phyloP scores from a whole-genome alignment of 2,329 filamentous ascomycete genomes.

The Torrubiellomyces zombiae region DNA sequence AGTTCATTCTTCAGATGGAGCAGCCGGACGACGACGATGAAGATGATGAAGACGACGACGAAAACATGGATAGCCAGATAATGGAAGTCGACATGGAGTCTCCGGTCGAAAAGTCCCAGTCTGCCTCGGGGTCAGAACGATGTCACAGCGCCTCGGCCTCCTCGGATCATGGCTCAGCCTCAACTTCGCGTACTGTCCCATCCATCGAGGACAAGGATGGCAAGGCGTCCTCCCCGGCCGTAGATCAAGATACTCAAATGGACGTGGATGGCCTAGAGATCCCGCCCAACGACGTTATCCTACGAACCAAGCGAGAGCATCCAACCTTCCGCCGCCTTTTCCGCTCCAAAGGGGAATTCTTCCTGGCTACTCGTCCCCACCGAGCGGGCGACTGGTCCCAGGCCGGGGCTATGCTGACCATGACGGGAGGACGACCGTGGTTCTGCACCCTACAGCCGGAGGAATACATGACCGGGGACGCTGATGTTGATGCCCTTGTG shows the following conservation, averaged over 20 bases:
- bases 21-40: constrained; percentile 19
- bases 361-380: constrained; percentile 39
- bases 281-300: constrained; percentile 24
- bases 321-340: constrained; percentile 37
- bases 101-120: constrained; percentile 2
- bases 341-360: constrained; percentile 46
- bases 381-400: constrained; percentile 44
- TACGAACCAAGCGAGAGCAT: constrained; percentile 38
- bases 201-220: constrained; percentile 5
- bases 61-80: constrained; percentile 4
- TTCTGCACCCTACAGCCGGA: constrained; percentile 41
- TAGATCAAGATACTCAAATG: constrained; percentile 7
- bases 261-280: constrained; percentile 11
- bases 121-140: constrained; percentile 1
- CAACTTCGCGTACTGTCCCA: constrained; percentile 9
- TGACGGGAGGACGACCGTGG: constrained; percentile 37
- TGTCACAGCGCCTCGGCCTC: constrained; percentile 4
- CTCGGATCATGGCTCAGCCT: constrained; percentile 10
- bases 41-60: constrained; percentile 15
- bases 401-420: constrained; percentile 46
- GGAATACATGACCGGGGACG: constrained; percentile 30
- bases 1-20: constrained; percentile 33
- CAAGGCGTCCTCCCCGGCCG: constrained; percentile 2
- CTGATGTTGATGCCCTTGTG: constrained; percentile 29
- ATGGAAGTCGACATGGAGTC: constrained; percentile 6